These are phyloP conservation scores for Fusarium cicatricum DNA, from an alignment of 2,329 filamentous ascomycete species.

Conservation along the genomic window DNA sequence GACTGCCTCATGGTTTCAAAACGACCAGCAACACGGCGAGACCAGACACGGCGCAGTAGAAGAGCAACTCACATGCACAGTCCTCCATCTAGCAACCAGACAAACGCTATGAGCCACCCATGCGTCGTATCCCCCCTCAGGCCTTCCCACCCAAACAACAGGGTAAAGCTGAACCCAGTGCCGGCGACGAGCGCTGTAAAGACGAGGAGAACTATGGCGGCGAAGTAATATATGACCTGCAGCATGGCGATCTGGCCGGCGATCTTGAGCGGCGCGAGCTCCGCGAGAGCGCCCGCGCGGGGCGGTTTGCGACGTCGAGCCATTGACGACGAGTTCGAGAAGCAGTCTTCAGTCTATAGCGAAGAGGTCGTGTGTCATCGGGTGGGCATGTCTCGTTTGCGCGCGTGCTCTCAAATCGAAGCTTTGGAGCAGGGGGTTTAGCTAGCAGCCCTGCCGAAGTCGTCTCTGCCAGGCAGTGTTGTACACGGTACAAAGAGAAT, in stretches of 20 bases:
- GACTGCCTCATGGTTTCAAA: too few species aligned
- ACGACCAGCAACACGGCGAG: neutral
- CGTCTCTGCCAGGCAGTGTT: too few species aligned
- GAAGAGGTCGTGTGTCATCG: constrained; percentile 18
- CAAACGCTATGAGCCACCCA: constrained; percentile 66
- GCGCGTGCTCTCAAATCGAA: too few species aligned
- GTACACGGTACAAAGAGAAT: too few species aligned
- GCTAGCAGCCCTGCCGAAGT: too few species aligned
- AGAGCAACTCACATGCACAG: constrained; percentile 56
- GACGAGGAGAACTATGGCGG: constrained; percentile 60
- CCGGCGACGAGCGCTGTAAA: constrained; percentile 69
- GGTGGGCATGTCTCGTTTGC: constrained; percentile 32
- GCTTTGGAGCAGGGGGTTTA: neutral
- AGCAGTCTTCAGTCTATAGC: neutral
- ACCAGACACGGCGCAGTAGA: neutral
- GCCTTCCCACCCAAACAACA: constrained; percentile 66
- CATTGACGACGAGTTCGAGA: constrained; percentile 48
- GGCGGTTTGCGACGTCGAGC: constrained; percentile 65
- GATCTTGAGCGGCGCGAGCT: constrained; percentile 68
- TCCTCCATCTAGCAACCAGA: constrained; percentile 65
- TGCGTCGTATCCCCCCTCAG: constrained; percentile 69
- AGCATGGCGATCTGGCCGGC: constrained; percentile 65
- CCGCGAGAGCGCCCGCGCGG: constrained; percentile 66
- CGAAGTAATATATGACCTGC: constrained; percentile 64
- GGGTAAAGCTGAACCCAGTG: constrained; percentile 59